Base-by-base conservation (phyloP, 345 rosid species). In the Aurinia saxatilis region DNA sequence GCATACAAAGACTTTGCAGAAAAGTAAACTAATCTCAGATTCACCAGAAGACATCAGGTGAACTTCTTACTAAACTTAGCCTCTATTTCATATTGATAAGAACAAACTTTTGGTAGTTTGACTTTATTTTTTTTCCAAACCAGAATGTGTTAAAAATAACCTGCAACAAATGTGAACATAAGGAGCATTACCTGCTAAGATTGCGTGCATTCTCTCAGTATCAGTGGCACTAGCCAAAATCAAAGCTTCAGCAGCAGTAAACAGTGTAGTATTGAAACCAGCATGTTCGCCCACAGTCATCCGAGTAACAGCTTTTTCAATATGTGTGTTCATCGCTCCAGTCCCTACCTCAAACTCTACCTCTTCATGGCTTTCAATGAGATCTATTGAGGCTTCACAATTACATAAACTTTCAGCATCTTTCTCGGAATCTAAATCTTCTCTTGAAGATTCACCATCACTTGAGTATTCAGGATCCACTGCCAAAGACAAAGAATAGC, bases 301-400 rank as follows among this genome's bases (percentile, higher is more conserved):
- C 80, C 81, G 87, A 29, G 78, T 65, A 19, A 81, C 81, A 80
- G 79, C 87, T 58, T 73, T 62, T 75, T 93, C 97, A 54, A 85
- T 71, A 52, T 52, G 47, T 57, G 82, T 36, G 75, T 74, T 51
- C 56, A 93, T 86, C 0, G 97, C 84, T 63, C 91, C 91, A 57
- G 82, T 50, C 15, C 99, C 99, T 57, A 85, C 73, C 87, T 93
- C 96, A 84, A 90, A 90, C 71, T 87, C 96, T 78, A 90, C 81
- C 57, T 80, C 97, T 71, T 85, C 88, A 53, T 60, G 65, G 60
- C 84, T 84, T 81, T 93, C 99, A 71, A 93, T 73, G 65, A 87
- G 87, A 61, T 87, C 96, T 76, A 78, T 79, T 66, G 47, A 29
- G 25, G 39, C 45, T 57, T 73, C 74, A 73, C 39, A 40, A 21